phyloP scores from a whole-genome alignment of 345 rosid genomes.

The Murraya paniculata region DNA sequence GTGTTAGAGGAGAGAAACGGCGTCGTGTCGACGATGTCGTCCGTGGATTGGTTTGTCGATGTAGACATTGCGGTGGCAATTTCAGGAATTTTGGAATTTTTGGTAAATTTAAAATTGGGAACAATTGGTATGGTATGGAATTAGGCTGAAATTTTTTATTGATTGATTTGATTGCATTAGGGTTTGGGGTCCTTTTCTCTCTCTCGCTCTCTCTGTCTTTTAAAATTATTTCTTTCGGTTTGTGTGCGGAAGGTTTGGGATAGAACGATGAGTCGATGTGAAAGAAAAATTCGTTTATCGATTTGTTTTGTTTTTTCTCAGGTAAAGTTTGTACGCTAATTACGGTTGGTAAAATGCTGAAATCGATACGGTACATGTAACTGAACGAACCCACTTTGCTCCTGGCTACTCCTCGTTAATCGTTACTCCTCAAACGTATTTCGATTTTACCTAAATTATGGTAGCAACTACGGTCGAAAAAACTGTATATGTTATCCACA shows the following conservation, averaged over 20 bases:
- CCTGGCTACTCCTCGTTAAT: no score
- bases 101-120: background rate
- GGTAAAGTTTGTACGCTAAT: background rate
- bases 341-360: background rate
- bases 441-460: no score
- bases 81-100: background rate
- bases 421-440: no score
- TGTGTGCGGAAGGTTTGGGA: background rate
- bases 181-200: background rate
- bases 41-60: constrained; percentile 38
- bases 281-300: background rate
- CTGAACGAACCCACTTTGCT: no score
- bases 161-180: background rate
- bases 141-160: background rate
- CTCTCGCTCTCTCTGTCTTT: background rate
- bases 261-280: background rate
- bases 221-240: background rate
- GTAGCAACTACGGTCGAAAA: no score
- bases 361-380: no score
- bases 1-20: constrained; percentile 53
- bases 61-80: constrained; percentile 20
- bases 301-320: background rate
- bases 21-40: constrained; percentile 61
- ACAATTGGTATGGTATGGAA: background rate
- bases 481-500: no score